Percentiles rank a stretch among this genome's conserved stretches.
phyloP scores from a whole-genome alignment of 2,329 filamentous ascomycete genomes.

The Epichloe festucae region DNA sequence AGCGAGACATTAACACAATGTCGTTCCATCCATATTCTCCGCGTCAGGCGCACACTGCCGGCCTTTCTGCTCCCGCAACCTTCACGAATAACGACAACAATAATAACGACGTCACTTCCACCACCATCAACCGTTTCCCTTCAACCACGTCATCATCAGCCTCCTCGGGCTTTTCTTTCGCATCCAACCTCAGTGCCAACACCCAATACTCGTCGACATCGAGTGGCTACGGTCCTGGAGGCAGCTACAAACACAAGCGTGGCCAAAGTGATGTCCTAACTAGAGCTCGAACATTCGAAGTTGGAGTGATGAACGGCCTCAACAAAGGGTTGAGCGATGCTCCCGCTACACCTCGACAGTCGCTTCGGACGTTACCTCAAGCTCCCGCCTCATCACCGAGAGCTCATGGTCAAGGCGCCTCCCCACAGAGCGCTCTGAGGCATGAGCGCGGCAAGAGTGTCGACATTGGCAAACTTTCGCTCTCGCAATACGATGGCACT shows the following conservation, averaged over 20 bases:
- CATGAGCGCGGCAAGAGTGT: constrained; percentile 52
- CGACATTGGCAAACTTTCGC: constrained; percentile 43
- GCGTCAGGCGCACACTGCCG: constrained; percentile 40
- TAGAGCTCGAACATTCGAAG: constrained; percentile 36
- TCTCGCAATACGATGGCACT: constrained; percentile 29
- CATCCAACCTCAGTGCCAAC: constrained; percentile 42
- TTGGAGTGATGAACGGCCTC: constrained; percentile 28
- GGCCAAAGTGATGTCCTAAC: constrained; percentile 59
- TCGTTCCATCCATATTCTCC: constrained; percentile 46
- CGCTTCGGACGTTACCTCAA: constrained; percentile 61
- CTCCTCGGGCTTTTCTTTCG: constrained; percentile 53
- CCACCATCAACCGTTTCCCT: constrained; percentile 43
- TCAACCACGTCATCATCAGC: constrained; percentile 61
- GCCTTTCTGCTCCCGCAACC: constrained; percentile 14
- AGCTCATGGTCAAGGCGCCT: constrained; percentile 20
- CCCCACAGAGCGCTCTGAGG: constrained; percentile 12
- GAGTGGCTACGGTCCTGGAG: constrained; percentile 34
- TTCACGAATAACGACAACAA: background rate
- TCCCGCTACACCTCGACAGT: constrained; percentile 63
- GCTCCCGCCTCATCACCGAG: constrained; percentile 38
- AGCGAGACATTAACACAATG: constrained; percentile 26
- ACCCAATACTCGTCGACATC: constrained; percentile 61
- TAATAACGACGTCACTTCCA: constrained; percentile 29
- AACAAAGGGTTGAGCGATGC: constrained; percentile 44
- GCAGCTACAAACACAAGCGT: constrained; percentile 47